Percentiles rank a stretch among this genome's conserved stretches.
These are phyloP conservation scores for Diaporthe batatas DNA, from an alignment of 2,329 filamentous ascomycete species.

Conservation along the genomic window DNA sequence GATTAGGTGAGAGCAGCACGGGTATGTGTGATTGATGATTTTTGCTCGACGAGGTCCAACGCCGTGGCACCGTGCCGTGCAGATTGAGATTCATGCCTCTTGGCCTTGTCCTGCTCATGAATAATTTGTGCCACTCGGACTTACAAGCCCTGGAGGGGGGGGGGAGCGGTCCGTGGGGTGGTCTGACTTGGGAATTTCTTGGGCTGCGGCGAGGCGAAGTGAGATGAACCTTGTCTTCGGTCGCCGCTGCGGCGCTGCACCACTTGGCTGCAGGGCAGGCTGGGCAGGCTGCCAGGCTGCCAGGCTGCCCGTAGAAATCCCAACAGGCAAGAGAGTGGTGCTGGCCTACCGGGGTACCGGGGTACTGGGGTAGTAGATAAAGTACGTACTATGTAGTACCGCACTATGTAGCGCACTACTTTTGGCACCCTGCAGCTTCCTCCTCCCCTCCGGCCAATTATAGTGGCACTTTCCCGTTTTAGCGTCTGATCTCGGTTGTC, in stretches of 20 bases:
- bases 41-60: background rate
- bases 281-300: background rate
- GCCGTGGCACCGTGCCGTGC: conserved; percentile 2
- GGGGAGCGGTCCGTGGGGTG: conserved; percentile 27
- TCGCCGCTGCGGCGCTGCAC: conserved; percentile 8
- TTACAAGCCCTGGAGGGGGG: background rate
- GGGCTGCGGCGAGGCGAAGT: conserved; percentile 26
- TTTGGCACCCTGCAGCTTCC: conserved; percentile 21
- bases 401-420: too few species aligned
- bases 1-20: conserved; percentile 14
- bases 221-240: conserved; percentile 21
- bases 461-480: conserved; percentile 35
- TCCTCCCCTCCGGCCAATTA: conserved; percentile 23
- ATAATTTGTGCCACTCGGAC: conserved; percentile 21
- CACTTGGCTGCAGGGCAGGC: background rate
- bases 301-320: background rate
- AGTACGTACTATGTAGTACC: too few species aligned
- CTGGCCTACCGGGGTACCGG: background rate
- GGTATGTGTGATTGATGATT: conserved; percentile 1
- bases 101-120: conserved; percentile 3
- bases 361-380: background rate
- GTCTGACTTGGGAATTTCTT: conserved; percentile 26
- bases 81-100: background rate
- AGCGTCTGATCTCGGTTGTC: conserved; percentile 35
- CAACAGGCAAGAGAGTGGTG: conserved; percentile 6